phyloP scores from a whole-genome alignment of 2,329 filamentous ascomycete species.

The Penicillium griseofulvum region DNA sequence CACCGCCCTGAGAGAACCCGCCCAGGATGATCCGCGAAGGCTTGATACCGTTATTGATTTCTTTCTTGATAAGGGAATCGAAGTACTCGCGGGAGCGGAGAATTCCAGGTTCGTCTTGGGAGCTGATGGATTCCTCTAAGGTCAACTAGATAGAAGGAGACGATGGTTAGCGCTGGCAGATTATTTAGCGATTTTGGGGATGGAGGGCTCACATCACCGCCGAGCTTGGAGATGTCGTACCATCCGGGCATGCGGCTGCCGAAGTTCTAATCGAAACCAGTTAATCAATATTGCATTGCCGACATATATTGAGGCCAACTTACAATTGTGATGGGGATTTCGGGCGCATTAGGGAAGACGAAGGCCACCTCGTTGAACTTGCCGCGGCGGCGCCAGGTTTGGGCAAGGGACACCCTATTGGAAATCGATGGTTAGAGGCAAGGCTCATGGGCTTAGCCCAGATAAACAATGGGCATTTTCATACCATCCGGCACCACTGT shows the following conservation, averaged over 20 bases:
- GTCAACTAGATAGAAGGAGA: constrained; percentile 31
- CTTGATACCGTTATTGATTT: constrained; percentile 77
- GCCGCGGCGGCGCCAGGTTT: constrained; percentile 78
- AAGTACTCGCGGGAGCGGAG: constrained; percentile 71
- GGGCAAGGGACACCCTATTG: constrained; percentile 67
- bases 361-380: constrained; percentile 90
- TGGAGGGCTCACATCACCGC: constrained; percentile 37
- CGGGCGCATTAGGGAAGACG: constrained; percentile 86
- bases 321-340: constrained; percentile 80
- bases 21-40: constrained; percentile 78
- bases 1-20: constrained; percentile 69
- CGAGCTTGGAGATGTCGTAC: constrained; percentile 50
- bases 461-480: not conserved
- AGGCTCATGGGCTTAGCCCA: not conserved
- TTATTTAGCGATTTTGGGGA: not conserved
- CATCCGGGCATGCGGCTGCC: constrained; percentile 76
- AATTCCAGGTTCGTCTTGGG: constrained; percentile 65
- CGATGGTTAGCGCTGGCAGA: not conserved
- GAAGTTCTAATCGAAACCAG: constrained; percentile 55
- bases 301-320: constrained; percentile 26
- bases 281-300: not conserved
- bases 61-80: constrained; percentile 72
- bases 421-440: not conserved
- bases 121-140: constrained; percentile 41
- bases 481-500: constrained; percentile 51